Conservation (phyloP, 768 basidiomycete species). For the Calvatia gigantea region DNA sequence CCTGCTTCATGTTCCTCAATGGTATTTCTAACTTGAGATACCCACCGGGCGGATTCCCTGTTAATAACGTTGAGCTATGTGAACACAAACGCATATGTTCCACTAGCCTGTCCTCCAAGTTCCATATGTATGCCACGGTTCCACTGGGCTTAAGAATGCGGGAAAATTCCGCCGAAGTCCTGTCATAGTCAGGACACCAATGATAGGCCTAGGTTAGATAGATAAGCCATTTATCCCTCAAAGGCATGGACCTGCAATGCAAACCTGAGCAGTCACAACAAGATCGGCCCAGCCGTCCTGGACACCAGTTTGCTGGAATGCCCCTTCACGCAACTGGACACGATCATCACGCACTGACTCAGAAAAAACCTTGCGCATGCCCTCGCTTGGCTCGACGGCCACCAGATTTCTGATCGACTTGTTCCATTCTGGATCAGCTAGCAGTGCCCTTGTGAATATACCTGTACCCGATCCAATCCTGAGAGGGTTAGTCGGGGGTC, state of each 20-base stretch:
- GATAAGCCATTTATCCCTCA: background rate
- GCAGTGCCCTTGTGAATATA: conserved; percentile 80
- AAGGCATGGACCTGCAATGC: conserved; percentile 9
- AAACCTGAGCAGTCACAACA: conserved; percentile 78
- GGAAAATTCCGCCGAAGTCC: conserved; percentile 71
- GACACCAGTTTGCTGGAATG: conserved; percentile 63
- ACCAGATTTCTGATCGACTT: conserved; percentile 47
- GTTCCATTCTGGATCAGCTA: conserved; percentile 59
- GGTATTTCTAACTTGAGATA: conserved; percentile 63
- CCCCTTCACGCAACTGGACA: conserved; percentile 56
- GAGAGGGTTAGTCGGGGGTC: conserved; percentile 12
- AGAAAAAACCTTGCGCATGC: conserved; percentile 77
- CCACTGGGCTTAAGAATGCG: conserved; percentile 80
- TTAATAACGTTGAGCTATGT: conserved; percentile 1
- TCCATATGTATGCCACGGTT: conserved; percentile 78
- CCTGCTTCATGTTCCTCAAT: conserved; percentile 68
- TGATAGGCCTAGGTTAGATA: conserved; percentile 70
- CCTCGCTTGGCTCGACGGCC: conserved; percentile 81
- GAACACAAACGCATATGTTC: background rate
- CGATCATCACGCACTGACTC: conserved; percentile 52
- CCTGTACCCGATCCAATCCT: conserved; percentile 87
- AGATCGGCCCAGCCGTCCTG: conserved; percentile 72
- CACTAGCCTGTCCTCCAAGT: conserved; percentile 74
- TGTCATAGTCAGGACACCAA: conserved; percentile 83
- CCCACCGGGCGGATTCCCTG: conserved; percentile 68